Percentiles rank a stretch among this genome's conserved stretches.
These are phyloP conservation scores for Candida ascalaphidarum DNA, from an alignment of 805 yeast genomes.

Conservation along the genomic window DNA sequence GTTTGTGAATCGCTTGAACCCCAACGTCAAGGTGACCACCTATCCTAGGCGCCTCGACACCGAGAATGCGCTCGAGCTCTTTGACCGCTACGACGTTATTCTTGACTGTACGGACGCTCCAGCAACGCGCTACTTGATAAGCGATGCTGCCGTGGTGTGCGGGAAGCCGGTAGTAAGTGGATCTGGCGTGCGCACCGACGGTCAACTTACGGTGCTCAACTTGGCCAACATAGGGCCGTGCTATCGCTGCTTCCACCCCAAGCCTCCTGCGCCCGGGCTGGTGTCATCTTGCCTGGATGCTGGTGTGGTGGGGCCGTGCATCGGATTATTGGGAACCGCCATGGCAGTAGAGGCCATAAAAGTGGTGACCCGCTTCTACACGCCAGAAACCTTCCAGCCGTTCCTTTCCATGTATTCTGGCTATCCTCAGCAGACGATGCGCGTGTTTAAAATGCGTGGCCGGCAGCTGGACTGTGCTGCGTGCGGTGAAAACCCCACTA, in stretches of 20 bases:
- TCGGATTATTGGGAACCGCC: conserved; percentile 80
- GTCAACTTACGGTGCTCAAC: conserved; percentile 76
- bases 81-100: conserved; percentile 62
- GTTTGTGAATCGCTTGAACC: conserved; percentile 52
- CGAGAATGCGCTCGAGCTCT: conserved; percentile 54
- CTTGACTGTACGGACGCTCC: conserved; percentile 96
- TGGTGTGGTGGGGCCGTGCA: conserved; percentile 94
- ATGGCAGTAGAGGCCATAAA: conserved; percentile 88
- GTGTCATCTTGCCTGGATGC: conserved; percentile 87
- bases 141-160: conserved; percentile 69
- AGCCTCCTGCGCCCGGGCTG: conserved; percentile 78
- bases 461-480: conserved; percentile 51
- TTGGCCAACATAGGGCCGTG: conserved; percentile 72
- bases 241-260: conserved; percentile 87
- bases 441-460: conserved; percentile 75
- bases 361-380: conserved; percentile 50
- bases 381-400: conserved; percentile 48
- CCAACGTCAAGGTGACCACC: conserved; percentile 48
- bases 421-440: conserved; percentile 53
- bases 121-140: conserved; percentile 72
- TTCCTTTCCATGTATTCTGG: conserved; percentile 63
- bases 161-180: conserved; percentile 80
- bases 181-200: conserved; percentile 85
- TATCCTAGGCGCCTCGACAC: conserved; percentile 44
- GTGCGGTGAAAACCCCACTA: conserved; percentile 49